These are phyloP conservation scores for Cladophialophora bantiana DNA, from an alignment of 2,329 filamentous ascomycete genomes.

Conservation along the genomic window DNA sequence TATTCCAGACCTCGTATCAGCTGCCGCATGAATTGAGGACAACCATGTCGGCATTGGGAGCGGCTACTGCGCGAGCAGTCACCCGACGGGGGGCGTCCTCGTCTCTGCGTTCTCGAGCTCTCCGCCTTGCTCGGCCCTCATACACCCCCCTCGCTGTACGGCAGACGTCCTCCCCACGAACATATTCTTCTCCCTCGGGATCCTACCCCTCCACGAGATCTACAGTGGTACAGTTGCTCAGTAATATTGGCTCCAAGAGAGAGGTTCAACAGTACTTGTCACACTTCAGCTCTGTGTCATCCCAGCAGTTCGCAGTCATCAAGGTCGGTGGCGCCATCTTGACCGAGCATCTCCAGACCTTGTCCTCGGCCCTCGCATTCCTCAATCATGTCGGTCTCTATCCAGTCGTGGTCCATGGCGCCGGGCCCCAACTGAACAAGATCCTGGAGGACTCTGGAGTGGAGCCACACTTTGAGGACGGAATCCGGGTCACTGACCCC, in stretches of 20 bases:
- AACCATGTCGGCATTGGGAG: slow-evolving; percentile 39
- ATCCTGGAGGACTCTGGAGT: slow-evolving; percentile 88
- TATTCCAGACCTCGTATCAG: slow-evolving; percentile 20
- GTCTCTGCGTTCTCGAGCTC: slow-evolving; percentile 31
- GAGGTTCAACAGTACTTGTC: slow-evolving; percentile 98
- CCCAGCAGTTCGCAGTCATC: slow-evolving; percentile 96
- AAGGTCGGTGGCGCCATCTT: slow-evolving; percentile 97
- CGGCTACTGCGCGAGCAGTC: slow-evolving; percentile 40
- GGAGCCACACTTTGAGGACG: slow-evolving; percentile 94
- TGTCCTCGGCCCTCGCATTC: slow-evolving; percentile 88
- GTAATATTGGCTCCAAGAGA: slow-evolving; percentile 93
- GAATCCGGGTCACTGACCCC: slow-evolving; percentile 92
- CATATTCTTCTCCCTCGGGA: slow-evolving; percentile 56
- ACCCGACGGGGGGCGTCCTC: slow-evolving; percentile 35
- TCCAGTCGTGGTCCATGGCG: slow-evolving; percentile 94
- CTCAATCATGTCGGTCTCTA: slow-evolving; percentile 94
- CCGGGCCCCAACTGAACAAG: slow-evolving; percentile 92
- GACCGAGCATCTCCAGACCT: slow-evolving; percentile 89
- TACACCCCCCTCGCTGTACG: slow-evolving; percentile 31
- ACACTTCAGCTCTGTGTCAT: slow-evolving; percentile 95
- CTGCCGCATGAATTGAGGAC: slow-evolving; percentile 40
- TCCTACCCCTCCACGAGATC: slow-evolving; percentile 71
- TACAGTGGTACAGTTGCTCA: slow-evolving; percentile 87
- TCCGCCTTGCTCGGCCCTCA: slow-evolving; percentile 47
- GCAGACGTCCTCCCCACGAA: slow-evolving; percentile 43